Base-by-base conservation (phyloP, 805 yeast genomes). In the Blastobotrys mokoenaii region DNA sequence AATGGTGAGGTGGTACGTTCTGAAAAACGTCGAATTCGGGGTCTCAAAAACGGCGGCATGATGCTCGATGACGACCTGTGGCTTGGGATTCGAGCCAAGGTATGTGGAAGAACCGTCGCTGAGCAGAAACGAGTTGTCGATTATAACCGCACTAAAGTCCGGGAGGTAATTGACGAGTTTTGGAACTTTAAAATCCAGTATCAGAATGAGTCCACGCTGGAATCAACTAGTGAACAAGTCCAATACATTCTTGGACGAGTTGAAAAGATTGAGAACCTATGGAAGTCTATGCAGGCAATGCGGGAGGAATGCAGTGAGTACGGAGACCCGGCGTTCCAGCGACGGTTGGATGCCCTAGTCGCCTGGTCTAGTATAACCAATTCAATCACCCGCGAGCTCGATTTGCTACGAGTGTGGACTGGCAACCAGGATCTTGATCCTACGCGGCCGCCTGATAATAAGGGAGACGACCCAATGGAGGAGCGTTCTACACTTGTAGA, bases 1-100 rank as follows among this genome's bases (percentile, higher is more conserved):
- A 90, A 94, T 2, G 97, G 98, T 54, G 97, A 93, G 63, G 95
- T 93, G 44, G 88, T 93, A 16, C 76, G 82, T 31, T 82, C 90
- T 10, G 98, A 93, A 58, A 93, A 90, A 64, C 53, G 64, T 30
- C 59, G 70, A 18, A 44, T 66, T 38, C 78, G 51, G 62, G 72
- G 44, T 67, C 75, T 51, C 54, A 76, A 46, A 72, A 77, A 48
- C 69, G 80, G 3, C 36, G 53, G 48, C 74, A 76, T 59, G 27
- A 44, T 45, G 7, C 79, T 48, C 20, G 54, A 78, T 51, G 84
- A 82, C 54, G 86, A 80, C 48, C 66, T 87, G 32, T 93, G 98
- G 98, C 64, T 85, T 45, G 96, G 90, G 18, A 74, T 93, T 15
- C 71, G 85, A 41, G 89, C 97, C 1, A 85, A 84, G 64, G 71